Percentiles rank a stretch among this genome's conserved stretches.
Conservation (phyloP, 345 rosid genomes). For the Salix suchowensis region DNA sequence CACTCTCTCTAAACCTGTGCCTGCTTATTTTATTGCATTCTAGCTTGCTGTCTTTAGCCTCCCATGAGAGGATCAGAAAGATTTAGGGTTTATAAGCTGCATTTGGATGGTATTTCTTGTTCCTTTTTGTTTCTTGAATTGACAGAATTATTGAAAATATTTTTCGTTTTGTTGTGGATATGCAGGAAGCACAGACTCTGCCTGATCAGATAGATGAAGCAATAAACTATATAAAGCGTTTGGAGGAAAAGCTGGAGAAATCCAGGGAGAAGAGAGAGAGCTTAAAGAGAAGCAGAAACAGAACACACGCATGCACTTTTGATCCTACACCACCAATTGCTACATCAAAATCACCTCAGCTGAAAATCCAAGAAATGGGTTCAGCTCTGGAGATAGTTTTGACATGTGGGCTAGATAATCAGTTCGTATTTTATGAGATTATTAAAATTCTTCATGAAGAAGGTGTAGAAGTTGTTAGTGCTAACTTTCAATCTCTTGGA, state of each 20-base stretch:
- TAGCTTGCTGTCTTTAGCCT: not conserved
- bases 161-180: not conserved
- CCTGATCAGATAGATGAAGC: slow-evolving; percentile 61
- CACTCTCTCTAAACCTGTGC: not conserved
- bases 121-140: not conserved
- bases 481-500: slow-evolving; percentile 30
- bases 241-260: slow-evolving; percentile 30
- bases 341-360: slow-evolving; percentile 20
- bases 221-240: slow-evolving; percentile 33
- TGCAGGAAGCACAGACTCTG: slow-evolving; percentile 37
- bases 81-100: too few relatives aligned
- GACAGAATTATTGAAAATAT: not conserved
- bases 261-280: slow-evolving; percentile 32
- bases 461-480: slow-evolving; percentile 35
- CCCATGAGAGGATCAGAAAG: not conserved
- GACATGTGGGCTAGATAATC: slow-evolving; percentile 21
- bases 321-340: not conserved
- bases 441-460: slow-evolving; percentile 42
- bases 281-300: slow-evolving; percentile 22
- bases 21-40: not conserved
- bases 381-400: slow-evolving; percentile 34
- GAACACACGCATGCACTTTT: slow-evolving; percentile 5
- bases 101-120: not conserved
- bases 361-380: slow-evolving; percentile 36
- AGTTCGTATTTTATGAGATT: slow-evolving; percentile 30